A percentile compares a stretch with the other conserved stretches of the same genome.
Conservation (phyloP, 345 rosid species). For the Trapa incisa region DNA sequence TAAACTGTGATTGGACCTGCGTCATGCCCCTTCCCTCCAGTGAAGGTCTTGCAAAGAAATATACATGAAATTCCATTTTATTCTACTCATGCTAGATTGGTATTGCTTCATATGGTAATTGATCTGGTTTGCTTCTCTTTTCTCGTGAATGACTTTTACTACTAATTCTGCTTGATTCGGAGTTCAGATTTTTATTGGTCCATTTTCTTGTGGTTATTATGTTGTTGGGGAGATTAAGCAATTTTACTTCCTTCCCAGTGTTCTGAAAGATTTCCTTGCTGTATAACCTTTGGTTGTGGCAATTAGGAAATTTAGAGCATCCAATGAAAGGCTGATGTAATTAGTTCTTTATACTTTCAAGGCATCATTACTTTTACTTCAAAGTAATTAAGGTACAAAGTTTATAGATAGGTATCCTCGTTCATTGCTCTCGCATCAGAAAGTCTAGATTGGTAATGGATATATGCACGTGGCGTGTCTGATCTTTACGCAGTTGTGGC, state of each 20-base stretch:
- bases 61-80: too few relatives aligned
- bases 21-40: too few relatives aligned
- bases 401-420: too few relatives aligned
- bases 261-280: background rate
- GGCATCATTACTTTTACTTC: background rate
- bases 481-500: conserved; percentile 58
- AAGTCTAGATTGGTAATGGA: background rate
- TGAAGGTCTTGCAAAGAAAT: too few relatives aligned
- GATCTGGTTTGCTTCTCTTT: too few relatives aligned
- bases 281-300: background rate
- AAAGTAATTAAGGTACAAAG: background rate
- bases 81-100: too few relatives aligned
- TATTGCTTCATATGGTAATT: too few relatives aligned
- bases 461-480: background rate
- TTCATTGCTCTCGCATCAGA: background rate
- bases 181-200: too few relatives aligned
- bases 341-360: background rate
- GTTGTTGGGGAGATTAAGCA: background rate
- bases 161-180: too few relatives aligned
- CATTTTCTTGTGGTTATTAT: too few relatives aligned
- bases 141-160: too few relatives aligned
- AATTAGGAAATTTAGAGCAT: background rate
- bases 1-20: too few relatives aligned
- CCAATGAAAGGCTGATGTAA: background rate
- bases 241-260: background rate